Base-by-base conservation (phyloP, 306 rosid genomes). In the Cajanus cajan region DNA sequence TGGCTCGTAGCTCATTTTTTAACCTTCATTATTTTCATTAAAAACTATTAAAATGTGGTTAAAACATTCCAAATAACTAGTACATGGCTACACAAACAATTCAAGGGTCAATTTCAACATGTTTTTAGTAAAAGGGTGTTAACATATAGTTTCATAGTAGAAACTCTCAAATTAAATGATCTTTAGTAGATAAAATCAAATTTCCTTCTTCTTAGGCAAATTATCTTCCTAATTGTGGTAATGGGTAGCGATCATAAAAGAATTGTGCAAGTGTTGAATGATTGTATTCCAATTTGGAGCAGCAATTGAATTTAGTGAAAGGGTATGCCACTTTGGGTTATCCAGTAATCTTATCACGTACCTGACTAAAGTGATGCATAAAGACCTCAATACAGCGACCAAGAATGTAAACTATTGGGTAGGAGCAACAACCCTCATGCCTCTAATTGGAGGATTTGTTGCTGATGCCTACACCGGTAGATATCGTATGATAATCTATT, bases 401-500 rank as follows among this genome's bases (percentile, higher is more conserved):
- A 85, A 73, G 58, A 83, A 83, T 66, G 89, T 86, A 18, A 86
- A 83, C 63, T 86, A 71, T 78, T 86, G 89, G 89, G 0, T 51
- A 7, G 89, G 87, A 71, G 80, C 84, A 64, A 76, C 89, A 21
- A 76, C 89, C 18, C n/a, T 83, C 19, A 83, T 86, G 81, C 89
- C 89, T 64, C 79, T 86, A 2, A 28, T 83, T 16, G 89, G 89
- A 0, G 89, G 85, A 8, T 64, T 80, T 71, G 10, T 80, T 9
- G 85, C 78, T 41, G 87, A 86, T 76, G 80, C 87, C 71, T 86
- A 83, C 83, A 65, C 84, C 10, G 89, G 89, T 37, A 36, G 89
- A 68, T 86, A 71, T 81, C 25, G 7, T 24, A 82, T 80, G 79
- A 39, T 80, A 28, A 10, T 83, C 31, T 19, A 77, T 67, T 83